A percentile compares a stretch with the other conserved stretches of the same genome.
Conservation (phyloP, 2,329 filamentous ascomycete genomes). For the Leptographium wingfieldii region DNA sequence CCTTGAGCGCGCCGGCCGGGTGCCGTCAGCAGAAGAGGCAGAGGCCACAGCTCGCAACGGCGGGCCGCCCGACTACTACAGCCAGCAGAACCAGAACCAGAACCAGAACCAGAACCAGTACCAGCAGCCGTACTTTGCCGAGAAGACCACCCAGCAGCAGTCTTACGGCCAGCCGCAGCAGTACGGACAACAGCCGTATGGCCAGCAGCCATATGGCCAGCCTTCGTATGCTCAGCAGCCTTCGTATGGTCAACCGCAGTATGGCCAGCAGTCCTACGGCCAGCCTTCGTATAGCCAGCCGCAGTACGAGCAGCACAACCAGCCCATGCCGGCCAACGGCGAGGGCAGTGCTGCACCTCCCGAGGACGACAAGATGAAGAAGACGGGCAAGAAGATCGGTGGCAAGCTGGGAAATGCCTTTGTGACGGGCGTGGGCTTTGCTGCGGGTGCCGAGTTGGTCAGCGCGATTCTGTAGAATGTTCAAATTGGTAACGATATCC, state of each 20-base stretch:
- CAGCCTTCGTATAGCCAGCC: slow-evolving; percentile 30
- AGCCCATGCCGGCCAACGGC: slow-evolving; percentile 14
- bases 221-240: neutral
- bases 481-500: neutral
- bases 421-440: slow-evolving; percentile 87
- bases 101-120: neutral
- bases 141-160: too few relatives aligned
- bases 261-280: slow-evolving; percentile 6
- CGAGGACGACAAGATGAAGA: slow-evolving; percentile 49
- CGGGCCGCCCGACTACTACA: neutral
- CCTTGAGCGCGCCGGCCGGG: slow-evolving; percentile 8
- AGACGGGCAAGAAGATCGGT: slow-evolving; percentile 86
- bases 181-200: slow-evolving; percentile 3
- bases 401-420: slow-evolving; percentile 81
- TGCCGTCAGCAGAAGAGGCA: slow-evolving; percentile 5
- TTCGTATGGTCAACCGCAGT: slow-evolving; percentile 12
- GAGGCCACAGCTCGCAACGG: neutral
- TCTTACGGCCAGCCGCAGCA: too few relatives aligned
- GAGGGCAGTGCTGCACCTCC: slow-evolving; percentile 19
- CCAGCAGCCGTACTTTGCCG: slow-evolving; percentile 17
- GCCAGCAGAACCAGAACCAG: neutral
- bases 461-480: slow-evolving; percentile 68
- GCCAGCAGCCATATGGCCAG: slow-evolving; percentile 10
- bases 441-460: slow-evolving; percentile 79
- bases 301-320: slow-evolving; percentile 24